Conservation (phyloP, 2,329 filamentous ascomycete genomes). For the Elsinoe batatas region DNA sequence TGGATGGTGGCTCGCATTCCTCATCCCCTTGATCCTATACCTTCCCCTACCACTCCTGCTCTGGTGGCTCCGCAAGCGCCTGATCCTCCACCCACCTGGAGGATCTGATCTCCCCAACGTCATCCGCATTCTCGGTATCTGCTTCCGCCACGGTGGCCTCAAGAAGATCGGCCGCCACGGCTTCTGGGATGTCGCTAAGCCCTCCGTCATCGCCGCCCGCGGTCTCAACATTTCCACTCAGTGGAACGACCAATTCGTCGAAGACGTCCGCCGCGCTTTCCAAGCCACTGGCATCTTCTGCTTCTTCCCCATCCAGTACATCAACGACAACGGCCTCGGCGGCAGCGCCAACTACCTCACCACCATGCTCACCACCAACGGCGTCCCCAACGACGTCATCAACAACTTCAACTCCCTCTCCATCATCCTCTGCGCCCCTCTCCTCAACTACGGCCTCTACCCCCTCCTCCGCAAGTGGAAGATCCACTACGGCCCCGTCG, state of each 20-base stretch:
- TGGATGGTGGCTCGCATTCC: slow-evolving; percentile 56
- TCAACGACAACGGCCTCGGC: slow-evolving; percentile 27
- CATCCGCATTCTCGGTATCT: slow-evolving; percentile 19
- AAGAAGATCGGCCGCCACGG: slow-evolving; percentile 18
- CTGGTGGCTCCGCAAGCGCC: slow-evolving; percentile 20
- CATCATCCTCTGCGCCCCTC: slow-evolving; percentile 35
- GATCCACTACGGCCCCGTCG: slow-evolving; percentile 38
- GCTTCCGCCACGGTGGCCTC: slow-evolving; percentile 16
- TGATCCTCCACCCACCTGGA: slow-evolving; percentile 20
- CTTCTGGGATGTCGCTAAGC: slow-evolving; percentile 23
- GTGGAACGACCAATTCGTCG: slow-evolving; percentile 61
- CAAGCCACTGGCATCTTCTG: slow-evolving; percentile 59
- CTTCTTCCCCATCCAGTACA: slow-evolving; percentile 37
- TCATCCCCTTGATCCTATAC: slow-evolving; percentile 54
- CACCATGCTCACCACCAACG: slow-evolving; percentile 24
- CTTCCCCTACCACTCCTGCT: slow-evolving; percentile 32
- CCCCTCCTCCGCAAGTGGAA: slow-evolving; percentile 33
- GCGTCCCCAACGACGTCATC: slow-evolving; percentile 39
- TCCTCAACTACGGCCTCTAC: slow-evolving; percentile 36
- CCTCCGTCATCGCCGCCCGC: slow-evolving; percentile 20
- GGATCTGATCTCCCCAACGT: slow-evolving; percentile 21
- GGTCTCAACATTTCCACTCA: slow-evolving; percentile 20
- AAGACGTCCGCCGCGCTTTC: slow-evolving; percentile 56
- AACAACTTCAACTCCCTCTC: slow-evolving; percentile 38
- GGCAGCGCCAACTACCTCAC: slow-evolving; percentile 20